phyloP scores from a whole-genome alignment of 257 asterid species.

The Scutellaria galericulata region DNA sequence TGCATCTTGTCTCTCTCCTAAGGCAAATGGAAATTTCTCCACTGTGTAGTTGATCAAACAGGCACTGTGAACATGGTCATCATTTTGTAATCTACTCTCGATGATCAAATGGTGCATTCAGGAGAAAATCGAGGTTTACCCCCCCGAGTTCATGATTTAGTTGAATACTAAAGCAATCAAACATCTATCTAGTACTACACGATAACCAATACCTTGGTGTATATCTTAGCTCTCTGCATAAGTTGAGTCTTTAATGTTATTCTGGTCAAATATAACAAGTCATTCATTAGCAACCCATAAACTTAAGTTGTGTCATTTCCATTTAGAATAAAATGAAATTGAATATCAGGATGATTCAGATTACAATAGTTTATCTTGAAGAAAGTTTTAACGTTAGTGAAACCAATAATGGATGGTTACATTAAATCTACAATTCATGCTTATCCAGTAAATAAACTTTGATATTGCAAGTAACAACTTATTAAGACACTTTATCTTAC shows the following conservation, averaged over 20 bases:
- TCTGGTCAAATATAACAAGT: constrained; percentile 1
- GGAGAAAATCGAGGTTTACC: no score
- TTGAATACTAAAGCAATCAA: background rate
- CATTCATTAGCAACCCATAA: background rate
- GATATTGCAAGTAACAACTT: constrained; percentile 3
- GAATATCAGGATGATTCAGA: background rate
- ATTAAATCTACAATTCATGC: background rate
- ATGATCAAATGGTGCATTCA: background rate
- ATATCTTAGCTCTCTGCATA: background rate
- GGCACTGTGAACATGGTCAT: background rate
- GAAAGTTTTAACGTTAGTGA: background rate
- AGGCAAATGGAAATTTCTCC: background rate
- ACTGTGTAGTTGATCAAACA: constrained; percentile 6
- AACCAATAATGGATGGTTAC: background rate
- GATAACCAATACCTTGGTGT: background rate
- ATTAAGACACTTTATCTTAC: constrained; percentile 8
- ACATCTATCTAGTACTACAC: background rate
- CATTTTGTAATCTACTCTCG: background rate
- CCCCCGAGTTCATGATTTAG: background rate
- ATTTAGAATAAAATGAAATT: background rate
- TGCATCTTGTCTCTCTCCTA: constrained; percentile 7
- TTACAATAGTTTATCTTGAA: background rate
- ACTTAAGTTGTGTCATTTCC: background rate
- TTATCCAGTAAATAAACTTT: constrained; percentile 8
- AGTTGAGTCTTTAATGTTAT: background rate